phyloP scores from a whole-genome alignment of 345 rosid species.

The Brassica napus region DNA sequence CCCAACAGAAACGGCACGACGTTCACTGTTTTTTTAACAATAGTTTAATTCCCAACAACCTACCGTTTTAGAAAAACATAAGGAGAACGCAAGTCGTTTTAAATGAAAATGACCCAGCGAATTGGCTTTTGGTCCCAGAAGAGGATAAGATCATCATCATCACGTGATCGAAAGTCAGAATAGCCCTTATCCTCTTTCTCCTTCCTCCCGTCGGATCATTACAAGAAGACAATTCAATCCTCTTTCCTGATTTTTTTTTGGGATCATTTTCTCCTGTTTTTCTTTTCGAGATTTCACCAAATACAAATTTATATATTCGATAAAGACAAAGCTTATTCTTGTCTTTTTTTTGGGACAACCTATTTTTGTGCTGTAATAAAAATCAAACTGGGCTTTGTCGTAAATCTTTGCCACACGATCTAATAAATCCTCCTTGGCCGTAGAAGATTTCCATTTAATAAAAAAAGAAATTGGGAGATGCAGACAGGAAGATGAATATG shows the following conservation, averaged over 20 bases:
- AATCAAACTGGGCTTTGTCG: not conserved
- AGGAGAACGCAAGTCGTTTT: constrained; percentile 15
- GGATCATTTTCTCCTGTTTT: not conserved
- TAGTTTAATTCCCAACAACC: not conserved
- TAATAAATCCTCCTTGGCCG: constrained; percentile 36
- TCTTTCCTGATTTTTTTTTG: too few species aligned
- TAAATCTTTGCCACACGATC: constrained; percentile 37
- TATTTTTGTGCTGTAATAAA: not conserved
- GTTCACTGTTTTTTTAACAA: not conserved
- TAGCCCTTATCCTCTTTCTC: not conserved
- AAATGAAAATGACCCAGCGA: not conserved
- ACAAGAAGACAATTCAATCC: constrained; percentile 6
- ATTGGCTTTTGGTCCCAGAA: constrained; percentile 19
- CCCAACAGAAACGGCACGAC: constrained; percentile 6
- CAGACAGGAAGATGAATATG: constrained; percentile 32
- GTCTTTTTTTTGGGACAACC: not conserved
- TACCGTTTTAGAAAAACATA: not conserved
- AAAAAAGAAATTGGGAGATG: not conserved
- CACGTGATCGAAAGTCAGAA: constrained; percentile 38
- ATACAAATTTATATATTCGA: not conserved
- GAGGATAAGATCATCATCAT: constrained; percentile 29
- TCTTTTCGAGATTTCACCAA: not conserved
- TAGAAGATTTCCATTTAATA: not conserved
- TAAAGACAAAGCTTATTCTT: constrained; percentile 11
- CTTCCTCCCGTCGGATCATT: constrained; percentile 24